Evolutionary conservation across 2,329 filamentous ascomycete species (phyloP).

Genomic region (Ophiostoma triangulosporum): DNA sequence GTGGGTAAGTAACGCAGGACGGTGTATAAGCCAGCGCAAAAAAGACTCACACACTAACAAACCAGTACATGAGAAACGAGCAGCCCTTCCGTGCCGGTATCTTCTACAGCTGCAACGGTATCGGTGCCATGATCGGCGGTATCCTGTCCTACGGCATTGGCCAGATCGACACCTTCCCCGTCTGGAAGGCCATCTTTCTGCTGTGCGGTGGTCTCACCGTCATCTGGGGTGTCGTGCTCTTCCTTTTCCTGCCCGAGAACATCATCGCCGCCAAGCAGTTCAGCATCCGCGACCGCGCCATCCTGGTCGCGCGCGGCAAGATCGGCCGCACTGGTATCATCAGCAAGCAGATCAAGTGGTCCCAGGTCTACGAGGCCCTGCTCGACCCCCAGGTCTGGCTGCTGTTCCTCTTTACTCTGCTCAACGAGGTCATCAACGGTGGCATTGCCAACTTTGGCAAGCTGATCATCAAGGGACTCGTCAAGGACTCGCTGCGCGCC

Average conservation of each 20-base stretch:
- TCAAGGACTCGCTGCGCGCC: constrained; percentile 29
- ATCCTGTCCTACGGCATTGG: constrained; percentile 1
- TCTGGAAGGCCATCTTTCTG: constrained; percentile 18
- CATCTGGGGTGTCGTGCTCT: constrained; percentile 3
- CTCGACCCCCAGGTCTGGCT: constrained; percentile 7
- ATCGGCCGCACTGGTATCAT: constrained; percentile 6
- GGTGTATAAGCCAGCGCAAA: background rate
- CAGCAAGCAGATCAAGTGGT: constrained; percentile 3
- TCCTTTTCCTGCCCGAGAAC: constrained; percentile 6
- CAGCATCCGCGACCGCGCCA: background rate
- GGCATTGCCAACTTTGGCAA: constrained; percentile 26
- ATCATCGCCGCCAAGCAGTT: constrained; percentile 1
- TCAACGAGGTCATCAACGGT: constrained; percentile 7
- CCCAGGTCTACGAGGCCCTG: constrained; percentile 5
- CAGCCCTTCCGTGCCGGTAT: constrained; percentile 1
- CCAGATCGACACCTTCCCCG: constrained; percentile 3
- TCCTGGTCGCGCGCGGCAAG: constrained; percentile 2
- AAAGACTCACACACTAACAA: background rate
- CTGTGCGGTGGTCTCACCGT: constrained; percentile 6
- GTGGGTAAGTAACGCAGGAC: constrained; percentile 33
- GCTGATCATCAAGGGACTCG: constrained; percentile 31
- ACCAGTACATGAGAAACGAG: background rate
- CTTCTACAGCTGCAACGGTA: constrained; percentile 2
- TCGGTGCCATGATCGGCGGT: constrained; percentile 1
- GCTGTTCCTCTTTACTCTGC: constrained; percentile 4